These are phyloP conservation scores for Podospora appendiculata DNA, from an alignment of 495 filamentous ascomycete species.

Conservation along the genomic window DNA sequence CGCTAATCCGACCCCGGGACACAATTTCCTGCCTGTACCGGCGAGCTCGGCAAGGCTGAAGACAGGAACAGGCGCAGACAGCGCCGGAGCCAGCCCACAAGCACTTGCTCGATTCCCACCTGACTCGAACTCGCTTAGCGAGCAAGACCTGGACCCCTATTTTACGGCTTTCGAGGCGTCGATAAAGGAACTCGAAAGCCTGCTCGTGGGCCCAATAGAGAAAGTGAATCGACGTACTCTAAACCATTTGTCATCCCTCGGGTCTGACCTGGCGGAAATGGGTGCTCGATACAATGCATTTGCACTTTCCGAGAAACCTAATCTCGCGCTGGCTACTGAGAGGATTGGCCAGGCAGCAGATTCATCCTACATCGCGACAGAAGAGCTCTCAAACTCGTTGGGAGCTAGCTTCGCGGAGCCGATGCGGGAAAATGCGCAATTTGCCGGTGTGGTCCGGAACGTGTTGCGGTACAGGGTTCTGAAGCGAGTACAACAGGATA, in stretches of 20 bases:
- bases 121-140: conserved; percentile 61
- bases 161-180: conserved; percentile 85
- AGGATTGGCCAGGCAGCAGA: conserved; percentile 91
- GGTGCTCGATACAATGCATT: conserved; percentile 96
- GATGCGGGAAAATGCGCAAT: conserved; percentile 94
- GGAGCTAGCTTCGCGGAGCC: conserved; percentile 92
- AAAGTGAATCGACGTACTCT: conserved; percentile 89
- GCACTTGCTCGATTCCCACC: conserved; percentile 78
- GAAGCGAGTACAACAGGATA: conserved; percentile 93
- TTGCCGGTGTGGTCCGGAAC: conserved; percentile 84
- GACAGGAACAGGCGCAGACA: conserved; percentile 38
- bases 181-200: conserved; percentile 76
- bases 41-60: conserved; percentile 79
- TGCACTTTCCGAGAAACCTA: conserved; percentile 81
- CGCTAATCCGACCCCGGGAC: conserved; percentile 81
- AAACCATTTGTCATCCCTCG: conserved; percentile 69
- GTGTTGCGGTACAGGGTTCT: conserved; percentile 83
- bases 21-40: conserved; percentile 81
- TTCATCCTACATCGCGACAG: conserved; percentile 90
- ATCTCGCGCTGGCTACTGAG: conserved; percentile 89
- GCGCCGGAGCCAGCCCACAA: conserved; percentile 51
- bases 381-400: conserved; percentile 75
- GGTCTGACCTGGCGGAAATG: conserved; percentile 84
- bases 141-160: conserved; percentile 90
- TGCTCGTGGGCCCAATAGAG: conserved; percentile 87